These are phyloP conservation scores for Cicer yamashitae DNA, from an alignment of 306 rosid genomes.

Conservation along the genomic window DNA sequence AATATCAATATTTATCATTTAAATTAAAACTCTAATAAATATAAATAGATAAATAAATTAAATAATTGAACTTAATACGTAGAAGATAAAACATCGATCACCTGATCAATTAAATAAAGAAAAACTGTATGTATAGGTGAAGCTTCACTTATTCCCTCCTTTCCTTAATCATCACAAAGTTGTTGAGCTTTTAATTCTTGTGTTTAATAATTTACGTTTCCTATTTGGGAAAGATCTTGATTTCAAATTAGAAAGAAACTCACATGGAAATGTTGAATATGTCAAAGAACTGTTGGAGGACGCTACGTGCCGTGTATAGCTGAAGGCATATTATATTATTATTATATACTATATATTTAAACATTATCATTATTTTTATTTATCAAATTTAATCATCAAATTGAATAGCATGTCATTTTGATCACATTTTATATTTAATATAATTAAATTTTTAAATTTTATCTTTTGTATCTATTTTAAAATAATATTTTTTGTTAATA, in stretches of 20 bases:
- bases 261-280: conserved; percentile 1
- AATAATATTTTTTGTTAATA: too few relatives aligned
- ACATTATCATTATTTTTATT: too few relatives aligned
- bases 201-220: conserved; percentile 3
- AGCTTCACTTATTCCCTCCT: neutral
- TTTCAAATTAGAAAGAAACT: neutral
- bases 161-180: conserved; percentile 9
- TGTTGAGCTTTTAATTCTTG: conserved; percentile 16
- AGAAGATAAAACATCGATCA: neutral
- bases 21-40: too few relatives aligned
- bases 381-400: too few relatives aligned
- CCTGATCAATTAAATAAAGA: conserved; percentile 8
- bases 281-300: neutral
- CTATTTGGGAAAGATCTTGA: conserved; percentile 11
- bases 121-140: neutral
- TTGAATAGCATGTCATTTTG: too few relatives aligned
- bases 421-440: too few relatives aligned
- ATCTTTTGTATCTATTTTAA: too few relatives aligned
- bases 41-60: neutral
- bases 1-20: too few relatives aligned
- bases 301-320: neutral
- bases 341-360: too few relatives aligned
- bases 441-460: too few relatives aligned
- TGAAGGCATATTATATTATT: neutral
- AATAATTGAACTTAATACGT: neutral